These are phyloP conservation scores for Malania oleifera DNA, from an alignment of 164 flowering plant species.

Conservation along the genomic window DNA sequence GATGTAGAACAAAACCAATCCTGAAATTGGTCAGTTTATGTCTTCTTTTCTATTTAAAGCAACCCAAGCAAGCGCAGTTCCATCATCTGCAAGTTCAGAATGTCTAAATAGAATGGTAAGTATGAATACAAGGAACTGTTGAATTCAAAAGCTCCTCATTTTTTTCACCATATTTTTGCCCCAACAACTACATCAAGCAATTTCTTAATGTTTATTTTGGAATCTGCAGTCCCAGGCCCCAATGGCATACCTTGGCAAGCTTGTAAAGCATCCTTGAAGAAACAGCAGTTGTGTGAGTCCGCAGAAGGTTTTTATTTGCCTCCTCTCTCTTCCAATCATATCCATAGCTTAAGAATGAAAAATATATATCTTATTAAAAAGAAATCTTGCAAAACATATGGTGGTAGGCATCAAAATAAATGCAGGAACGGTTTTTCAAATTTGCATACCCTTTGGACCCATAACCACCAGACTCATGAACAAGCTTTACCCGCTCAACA, in stretches of 20 bases:
- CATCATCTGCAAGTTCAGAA: no score
- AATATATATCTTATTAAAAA: not conserved
- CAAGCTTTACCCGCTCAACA: slow-evolving; percentile 74
- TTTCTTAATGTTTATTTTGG: not conserved
- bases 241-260: slow-evolving; percentile 68
- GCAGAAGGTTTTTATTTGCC: slow-evolving; percentile 83
- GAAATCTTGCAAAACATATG: not conserved
- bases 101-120: no score
- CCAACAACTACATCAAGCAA: not conserved
- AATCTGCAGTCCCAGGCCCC: not conserved
- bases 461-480: slow-evolving; percentile 92
- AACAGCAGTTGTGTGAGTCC: slow-evolving; percentile 97
- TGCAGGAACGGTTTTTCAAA: no score
- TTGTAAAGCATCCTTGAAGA: slow-evolving; percentile 88
- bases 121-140: no score
- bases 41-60: no score
- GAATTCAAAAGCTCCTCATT: not conserved
- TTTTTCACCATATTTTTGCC: not conserved
- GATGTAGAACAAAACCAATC: no score
- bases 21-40: no score
- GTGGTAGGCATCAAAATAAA: no score
- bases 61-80: no score
- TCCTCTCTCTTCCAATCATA: slow-evolving; percentile 96
- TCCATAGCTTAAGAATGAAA: slow-evolving; percentile 47
- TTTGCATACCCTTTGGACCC: slow-evolving; percentile 87